Conservation (phyloP, 495 filamentous ascomycete species). For the Evansstolkia leycettana region DNA sequence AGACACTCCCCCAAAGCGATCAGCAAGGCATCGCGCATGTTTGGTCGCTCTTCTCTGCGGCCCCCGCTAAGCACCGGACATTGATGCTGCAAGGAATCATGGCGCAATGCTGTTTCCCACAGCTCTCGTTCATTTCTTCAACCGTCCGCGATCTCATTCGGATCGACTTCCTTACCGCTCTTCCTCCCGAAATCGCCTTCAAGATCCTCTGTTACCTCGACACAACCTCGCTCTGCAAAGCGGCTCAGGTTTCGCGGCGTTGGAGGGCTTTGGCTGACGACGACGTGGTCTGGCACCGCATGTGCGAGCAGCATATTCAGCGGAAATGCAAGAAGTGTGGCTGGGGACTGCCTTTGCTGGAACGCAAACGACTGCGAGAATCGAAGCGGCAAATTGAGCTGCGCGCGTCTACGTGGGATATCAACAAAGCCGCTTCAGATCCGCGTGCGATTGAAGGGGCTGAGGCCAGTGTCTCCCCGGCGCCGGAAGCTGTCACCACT, state of each 20-base stretch:
- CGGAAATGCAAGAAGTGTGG: constrained; percentile 95
- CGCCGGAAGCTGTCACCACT: constrained; percentile 9
- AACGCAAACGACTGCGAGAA: constrained; percentile 75
- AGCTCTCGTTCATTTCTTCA: constrained; percentile 81
- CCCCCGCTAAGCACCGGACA: constrained; percentile 83
- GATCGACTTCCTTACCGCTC: constrained; percentile 83
- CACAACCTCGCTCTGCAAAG: constrained; percentile 91
- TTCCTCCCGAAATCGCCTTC: constrained; percentile 84
- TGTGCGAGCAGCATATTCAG: constrained; percentile 98
- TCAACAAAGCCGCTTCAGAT: constrained; percentile 13
- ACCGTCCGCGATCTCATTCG: constrained; percentile 83
- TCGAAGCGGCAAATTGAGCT: constrained; percentile 78
- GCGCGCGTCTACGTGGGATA: constrained; percentile 44
- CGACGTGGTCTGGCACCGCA: constrained; percentile 95
- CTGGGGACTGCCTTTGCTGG: constrained; percentile 83
- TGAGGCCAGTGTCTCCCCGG: no score
- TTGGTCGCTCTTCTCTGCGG: constrained; percentile 95
- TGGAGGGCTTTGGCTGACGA: constrained; percentile 88
- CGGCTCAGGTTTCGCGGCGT: constrained; percentile 80
- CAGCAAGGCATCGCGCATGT: constrained; percentile 90
- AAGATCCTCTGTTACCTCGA: constrained; percentile 90
- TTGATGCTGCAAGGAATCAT: constrained; percentile 94
- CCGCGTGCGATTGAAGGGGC: no score
- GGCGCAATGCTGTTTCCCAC: constrained; percentile 91
- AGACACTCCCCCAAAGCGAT: constrained; percentile 66